Evolutionary conservation across 306 rosid species (phyloP), one percentile per base, ranked within the genome.

Genomic region (Inga leiocalycina): DNA sequence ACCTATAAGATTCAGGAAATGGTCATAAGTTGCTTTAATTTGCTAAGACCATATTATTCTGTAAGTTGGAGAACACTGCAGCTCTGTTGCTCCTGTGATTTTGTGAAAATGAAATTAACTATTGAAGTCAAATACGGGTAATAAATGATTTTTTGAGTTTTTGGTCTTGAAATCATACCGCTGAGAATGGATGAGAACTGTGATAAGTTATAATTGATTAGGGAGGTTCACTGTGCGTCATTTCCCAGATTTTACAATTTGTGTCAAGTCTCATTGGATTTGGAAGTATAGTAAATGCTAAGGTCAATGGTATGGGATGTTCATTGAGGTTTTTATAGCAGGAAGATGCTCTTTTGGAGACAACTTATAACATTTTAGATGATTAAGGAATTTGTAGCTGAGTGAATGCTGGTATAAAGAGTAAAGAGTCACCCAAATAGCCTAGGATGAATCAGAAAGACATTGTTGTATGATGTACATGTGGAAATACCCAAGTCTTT

Each of bases 11-110:
- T 64, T 57, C 45, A 79, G 79, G 51, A 48, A 59, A 59, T 75
- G 51, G n/a, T 62, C 52, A 22, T 72, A 20, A 45, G 72, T 16
- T 27, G 52, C 52, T 62, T 70, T 69, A 45, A 57, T 75, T 68
- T 46, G n/a, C 46, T 61, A 44, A 52, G 74, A 43, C 13, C 68
- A 59, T 68, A 22, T n/a, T 71, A 44, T 59, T 77, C 11, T 17
- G 34, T 62, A 57, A 32, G 62, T 82, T 43, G 51, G 78, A 71
- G 71, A 66, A 67, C 64, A 41, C 76, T 84, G 43, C 61, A 6
- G 65, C 39, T 62, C 48, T 56, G 54, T 12, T 56, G 77, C 68
- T 54, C 65, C 46, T 52, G 46, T 32, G 46, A 52, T 74, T 74
- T 19, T 34, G n/a, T 27, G 39, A 35, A 62, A 24, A 39, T 24